Conservation (phyloP, 495 filamentous ascomycete genomes). For the Staphylotrichum longicolle region DNA sequence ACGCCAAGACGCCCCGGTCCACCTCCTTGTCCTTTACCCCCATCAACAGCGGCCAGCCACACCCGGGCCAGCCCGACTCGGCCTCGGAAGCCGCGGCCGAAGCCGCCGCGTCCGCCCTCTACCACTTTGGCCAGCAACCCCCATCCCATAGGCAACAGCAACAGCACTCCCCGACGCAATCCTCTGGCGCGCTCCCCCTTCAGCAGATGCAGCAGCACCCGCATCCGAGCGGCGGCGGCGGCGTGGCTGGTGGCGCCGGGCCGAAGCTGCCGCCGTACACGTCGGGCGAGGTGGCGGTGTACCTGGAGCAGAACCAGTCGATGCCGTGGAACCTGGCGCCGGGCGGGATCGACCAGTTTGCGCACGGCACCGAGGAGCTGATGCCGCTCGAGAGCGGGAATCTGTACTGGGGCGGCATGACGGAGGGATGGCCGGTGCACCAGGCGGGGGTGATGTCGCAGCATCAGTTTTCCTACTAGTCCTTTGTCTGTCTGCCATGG, state of each 20-base stretch:
- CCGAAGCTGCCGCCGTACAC: conserved; percentile 27
- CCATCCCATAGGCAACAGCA: neutral
- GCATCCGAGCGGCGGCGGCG: neutral
- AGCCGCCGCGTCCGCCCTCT: conserved; percentile 21
- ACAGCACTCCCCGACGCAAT: neutral
- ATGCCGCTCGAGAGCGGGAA: conserved; percentile 27
- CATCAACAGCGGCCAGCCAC: conserved; percentile 43
- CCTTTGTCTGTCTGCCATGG: too few species aligned
- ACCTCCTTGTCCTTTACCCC: conserved; percentile 49
- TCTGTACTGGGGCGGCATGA: conserved; percentile 29
- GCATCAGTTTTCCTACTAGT: neutral
- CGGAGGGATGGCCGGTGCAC: conserved; percentile 13
- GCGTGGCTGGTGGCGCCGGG: neutral
- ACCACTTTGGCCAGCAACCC: conserved; percentile 13
- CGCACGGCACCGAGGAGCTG: conserved; percentile 36
- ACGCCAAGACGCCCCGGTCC: conserved; percentile 31
- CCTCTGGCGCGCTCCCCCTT: conserved; percentile 4
- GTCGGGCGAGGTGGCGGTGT: conserved; percentile 27
- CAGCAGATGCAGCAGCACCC: conserved; percentile 8
- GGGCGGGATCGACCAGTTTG: conserved; percentile 43
- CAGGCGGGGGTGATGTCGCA: neutral
- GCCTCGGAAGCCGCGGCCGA: conserved; percentile 12
- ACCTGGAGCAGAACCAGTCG: conserved; percentile 34
- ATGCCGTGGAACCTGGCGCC: conserved; percentile 36
- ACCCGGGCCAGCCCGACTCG: conserved; percentile 21